Evolutionary conservation across 176 grass and related monocot species (phyloP).

Genomic region (Alloteropsis semialata): DNA sequence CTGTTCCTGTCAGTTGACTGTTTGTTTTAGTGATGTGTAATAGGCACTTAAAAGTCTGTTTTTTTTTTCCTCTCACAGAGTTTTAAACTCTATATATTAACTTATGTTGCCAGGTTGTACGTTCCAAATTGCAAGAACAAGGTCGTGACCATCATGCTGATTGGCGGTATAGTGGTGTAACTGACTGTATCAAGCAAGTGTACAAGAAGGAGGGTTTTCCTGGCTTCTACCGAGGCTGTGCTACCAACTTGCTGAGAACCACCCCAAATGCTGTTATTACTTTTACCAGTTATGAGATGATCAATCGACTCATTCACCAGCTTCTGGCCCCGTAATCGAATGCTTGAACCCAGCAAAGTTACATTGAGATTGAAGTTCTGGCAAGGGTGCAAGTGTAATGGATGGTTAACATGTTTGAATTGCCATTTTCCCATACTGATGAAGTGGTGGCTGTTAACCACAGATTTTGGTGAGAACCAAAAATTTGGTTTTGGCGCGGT

Average conservation of each 20-base stretch:
- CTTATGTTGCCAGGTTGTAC: slow-evolving; percentile 56
- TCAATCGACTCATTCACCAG: slow-evolving; percentile 52
- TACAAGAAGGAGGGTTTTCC: slow-evolving; percentile 56
- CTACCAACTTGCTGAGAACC: slow-evolving; percentile 78
- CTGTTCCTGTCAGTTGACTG: neutral
- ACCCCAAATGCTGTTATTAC: slow-evolving; percentile 85
- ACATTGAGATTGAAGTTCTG: neutral
- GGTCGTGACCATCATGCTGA: slow-evolving; percentile 41
- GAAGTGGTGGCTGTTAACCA: slow-evolving; percentile 14
- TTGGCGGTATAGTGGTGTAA: slow-evolving; percentile 47
- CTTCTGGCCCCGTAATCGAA: slow-evolving; percentile 31
- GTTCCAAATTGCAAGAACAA: slow-evolving; percentile 86
- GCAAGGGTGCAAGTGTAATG: neutral
- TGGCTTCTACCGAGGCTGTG: slow-evolving; percentile 82
- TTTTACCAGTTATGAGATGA: slow-evolving; percentile 90
- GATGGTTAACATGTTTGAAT: slow-evolving; percentile 12
- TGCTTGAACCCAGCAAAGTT: neutral
- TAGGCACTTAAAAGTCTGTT: neutral
- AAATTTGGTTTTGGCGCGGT: neutral
- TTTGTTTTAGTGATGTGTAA: neutral
- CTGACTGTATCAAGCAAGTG: slow-evolving; percentile 74
- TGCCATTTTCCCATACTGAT: slow-evolving; percentile 11
- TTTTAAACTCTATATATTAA: slow-evolving; percentile 4
- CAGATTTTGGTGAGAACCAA: slow-evolving; percentile 19
- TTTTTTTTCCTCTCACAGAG: neutral